Evolutionary conservation across 495 filamentous ascomycete species (phyloP), one percentile per base, ranked within the genome.

Genomic region (Aspergillus bridgeri): DNA sequence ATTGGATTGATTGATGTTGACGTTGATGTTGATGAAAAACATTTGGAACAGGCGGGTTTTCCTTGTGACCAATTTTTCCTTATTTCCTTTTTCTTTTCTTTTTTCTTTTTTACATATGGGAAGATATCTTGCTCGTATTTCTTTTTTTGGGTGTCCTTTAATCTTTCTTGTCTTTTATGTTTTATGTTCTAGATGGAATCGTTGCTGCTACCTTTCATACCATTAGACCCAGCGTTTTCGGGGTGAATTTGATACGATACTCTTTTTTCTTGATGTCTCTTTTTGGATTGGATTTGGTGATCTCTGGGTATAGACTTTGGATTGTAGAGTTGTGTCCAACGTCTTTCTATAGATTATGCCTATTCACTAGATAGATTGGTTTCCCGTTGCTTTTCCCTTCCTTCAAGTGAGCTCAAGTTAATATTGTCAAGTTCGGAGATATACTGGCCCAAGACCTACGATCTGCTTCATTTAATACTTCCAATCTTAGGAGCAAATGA

Each of bases 131-230:
- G 48, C 55, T 61, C 44, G 20, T 48, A 46, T 42, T 60, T 25
- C 19, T 60, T 60, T 44, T 58, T 63, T 55, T 58, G 62, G 53
- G 18, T 42, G 54, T 43, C 56, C 33, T 47, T 55, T n/a, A n/a
- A n/a, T n/a, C n/a, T n/a, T n/a, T n/a, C n/a, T n/a, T n/a, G n/a
- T n/a, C n/a, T 56, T 43, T 29, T 38, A 61, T 42, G 50, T 61
- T 56, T 53, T 57, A 56, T 65, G 33, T 38, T 38, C 9, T 65
- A 68, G 65, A 68, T 61, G 60, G 63, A 46, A 19, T 48, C 43
- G 33, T 65, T 56, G 50, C 63, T 67, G 60, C 62, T 67, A 67
- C 65, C 65, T 64, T 64, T 67, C 65, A 64, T 64, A 62, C 62
- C 58, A 47, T 42, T 67, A 64, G 65, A 68, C 57, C 54, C 60